Conservation (phyloP, 2,329 filamentous ascomycete species). For the Fusarium sp. region DNA sequence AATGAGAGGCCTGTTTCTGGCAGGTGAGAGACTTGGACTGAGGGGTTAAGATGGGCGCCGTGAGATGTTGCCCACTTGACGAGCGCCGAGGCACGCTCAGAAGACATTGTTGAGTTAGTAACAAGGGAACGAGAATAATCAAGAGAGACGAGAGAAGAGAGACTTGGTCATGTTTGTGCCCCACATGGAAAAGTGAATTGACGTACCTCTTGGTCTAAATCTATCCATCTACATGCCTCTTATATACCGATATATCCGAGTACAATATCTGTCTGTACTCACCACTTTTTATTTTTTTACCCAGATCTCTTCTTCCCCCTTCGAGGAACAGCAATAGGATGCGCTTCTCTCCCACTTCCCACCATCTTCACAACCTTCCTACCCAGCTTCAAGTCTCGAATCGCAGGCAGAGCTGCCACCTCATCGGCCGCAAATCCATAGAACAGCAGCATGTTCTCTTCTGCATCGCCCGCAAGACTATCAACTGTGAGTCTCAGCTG, state of each 20-base stretch:
- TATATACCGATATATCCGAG: not conserved
- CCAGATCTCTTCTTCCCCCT: not conserved
- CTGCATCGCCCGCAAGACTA: not conserved
- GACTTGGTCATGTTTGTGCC: constrained; percentile 18
- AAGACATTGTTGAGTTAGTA: constrained; percentile 16
- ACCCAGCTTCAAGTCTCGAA: constrained; percentile 4
- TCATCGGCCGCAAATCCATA: constrained; percentile 27
- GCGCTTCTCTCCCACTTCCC: not conserved
- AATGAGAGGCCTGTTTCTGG: constrained; percentile 63
- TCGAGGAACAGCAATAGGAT: constrained; percentile 3
- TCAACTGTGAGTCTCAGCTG: constrained; percentile 17
- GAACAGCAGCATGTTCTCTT: constrained; percentile 18
- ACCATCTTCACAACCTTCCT: constrained; percentile 12
- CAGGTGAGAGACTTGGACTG: constrained; percentile 63
- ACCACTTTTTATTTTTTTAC: not conserved
- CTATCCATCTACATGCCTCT: not conserved
- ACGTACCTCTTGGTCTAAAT: constrained; percentile 1
- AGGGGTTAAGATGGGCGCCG: constrained; percentile 59
- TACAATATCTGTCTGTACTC: not conserved
- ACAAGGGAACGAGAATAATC: not conserved
- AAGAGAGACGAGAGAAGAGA: no score
- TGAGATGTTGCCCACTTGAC: constrained; percentile 58
- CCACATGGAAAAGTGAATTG: constrained; percentile 35
- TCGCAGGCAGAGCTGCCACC: constrained; percentile 5
- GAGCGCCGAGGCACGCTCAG: constrained; percentile 48